Evolutionary conservation across 163 green algal genomes (phyloP), one percentile per base, ranked within the genome.

Genomic region (Trebouxiophyceae sp.): DNA sequence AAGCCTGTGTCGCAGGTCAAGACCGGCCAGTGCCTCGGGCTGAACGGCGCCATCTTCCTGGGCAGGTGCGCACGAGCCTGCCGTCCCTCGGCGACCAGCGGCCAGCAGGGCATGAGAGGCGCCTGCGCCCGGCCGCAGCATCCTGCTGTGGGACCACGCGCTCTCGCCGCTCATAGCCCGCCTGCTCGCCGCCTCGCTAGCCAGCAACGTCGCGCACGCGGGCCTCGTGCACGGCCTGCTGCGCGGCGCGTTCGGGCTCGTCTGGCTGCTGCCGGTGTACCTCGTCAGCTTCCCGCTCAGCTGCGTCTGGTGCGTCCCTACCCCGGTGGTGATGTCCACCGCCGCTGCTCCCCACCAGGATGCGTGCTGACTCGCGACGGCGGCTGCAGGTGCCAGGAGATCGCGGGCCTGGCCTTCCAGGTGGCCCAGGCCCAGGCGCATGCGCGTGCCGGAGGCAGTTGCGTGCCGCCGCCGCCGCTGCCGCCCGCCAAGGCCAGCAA

Each of bases 231-330:
- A 50, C 4, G 27, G 22, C 19, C 29, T 73, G 29, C 71, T 81
- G 23, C 60, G 65, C 1, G 62, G 69, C 24, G 66, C 73, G 1
- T 87, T 78, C 62, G 64, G 81, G 16, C 54, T 73, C 33, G 30
- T 87, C 26, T 95, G 87, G 87, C 77, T 93, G 45, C 66, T 90
- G 59, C 87, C 87, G 4, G 80, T 82, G 4, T 95, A 95, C 62
- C 50, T 72, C 34, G 67, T 95, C 58, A 90, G 77, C 63, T 71
- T 89, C 6, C 34, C 91, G 0, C 77, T 92, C 66, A 92, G 79
- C 71, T 87, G 70, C 60, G 76, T 87, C 5, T 91, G 80, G 82
- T 90, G 63, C 59, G 81, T 33, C 32, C 55, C 5, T 60, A 6
- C 5, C 27, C 7, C 47, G 29, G 5, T 63, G 31, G 4, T 47